These are phyloP conservation scores for Clonostachys rosea DNA, from an alignment of 2,329 filamentous ascomycete genomes.

Conservation along the genomic window DNA sequence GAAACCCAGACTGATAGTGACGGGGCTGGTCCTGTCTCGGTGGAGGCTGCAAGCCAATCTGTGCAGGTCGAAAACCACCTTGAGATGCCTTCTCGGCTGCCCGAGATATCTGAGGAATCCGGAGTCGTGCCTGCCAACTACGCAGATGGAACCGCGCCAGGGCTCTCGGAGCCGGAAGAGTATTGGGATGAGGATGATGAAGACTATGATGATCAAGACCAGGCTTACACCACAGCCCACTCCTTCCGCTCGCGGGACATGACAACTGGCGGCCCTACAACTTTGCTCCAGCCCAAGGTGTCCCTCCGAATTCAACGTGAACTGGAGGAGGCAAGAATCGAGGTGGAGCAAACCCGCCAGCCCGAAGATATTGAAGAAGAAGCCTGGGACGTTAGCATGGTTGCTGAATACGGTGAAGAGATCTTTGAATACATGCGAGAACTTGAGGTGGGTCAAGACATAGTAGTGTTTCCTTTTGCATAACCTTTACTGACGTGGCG, in stretches of 20 bases:
- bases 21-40: neutral
- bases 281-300: constrained; percentile 66
- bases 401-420: constrained; percentile 92
- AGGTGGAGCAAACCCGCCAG: constrained; percentile 66
- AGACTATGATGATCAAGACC: constrained; percentile 50
- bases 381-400: constrained; percentile 92
- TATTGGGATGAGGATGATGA: constrained; percentile 80
- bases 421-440: constrained; percentile 91
- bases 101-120: constrained; percentile 22
- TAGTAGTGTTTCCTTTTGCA: neutral
- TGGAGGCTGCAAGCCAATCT: neutral
- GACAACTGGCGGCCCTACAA: constrained; percentile 45
- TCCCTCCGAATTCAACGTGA: constrained; percentile 68
- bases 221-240: constrained; percentile 73
- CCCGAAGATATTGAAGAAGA: constrained; percentile 83
- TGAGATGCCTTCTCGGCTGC: constrained; percentile 16
- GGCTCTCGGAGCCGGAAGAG: constrained; percentile 51
- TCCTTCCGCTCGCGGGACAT: constrained; percentile 68
- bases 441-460: constrained; percentile 63
- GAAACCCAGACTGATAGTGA: neutral
- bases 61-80: constrained; percentile 4
- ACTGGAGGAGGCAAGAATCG: constrained; percentile 58
- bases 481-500: constrained; percentile 13
- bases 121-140: constrained; percentile 10
- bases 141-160: constrained; percentile 14